Evolutionary conservation across 768 basidiomycete species (phyloP), one percentile per base, ranked within the genome.

Genomic region (Xerocomellus chrysenteron): DNA sequence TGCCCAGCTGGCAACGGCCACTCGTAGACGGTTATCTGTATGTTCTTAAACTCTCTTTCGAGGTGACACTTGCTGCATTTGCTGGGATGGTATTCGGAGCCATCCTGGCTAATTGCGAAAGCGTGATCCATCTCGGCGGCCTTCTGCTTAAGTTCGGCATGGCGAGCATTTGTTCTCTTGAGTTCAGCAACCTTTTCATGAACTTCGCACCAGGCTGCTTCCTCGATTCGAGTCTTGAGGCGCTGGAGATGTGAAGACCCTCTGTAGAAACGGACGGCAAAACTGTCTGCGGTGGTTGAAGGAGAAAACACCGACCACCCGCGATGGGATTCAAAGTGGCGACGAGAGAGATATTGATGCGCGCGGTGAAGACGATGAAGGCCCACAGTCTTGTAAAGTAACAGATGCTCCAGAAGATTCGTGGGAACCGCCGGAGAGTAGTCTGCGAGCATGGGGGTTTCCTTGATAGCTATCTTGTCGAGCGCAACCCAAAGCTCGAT

Each of bases 1-100:
- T n/a, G 19, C 9, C 59, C 45, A 1, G 50, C 32, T 0, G 81
- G 79, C 39, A 82, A 58, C 0, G 81, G 82, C 80, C 79, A 80
- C 50, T 82, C 81, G 35, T 78, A 68, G 4, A 77, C 60, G 1
- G 26, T 0, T 21, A 82, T 80, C 0, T 24, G 3, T 65, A 80
- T 59, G 0, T 0, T 19, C 68, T 63, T 32, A 32, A 32, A 32
- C 47, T 62, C 17, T 16, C 44, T 50, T 17, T 70, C 50, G n/a
- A 72, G 42, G 2, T 6, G 4, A 43, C 78, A 79, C 50, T 71
- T 76, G 1, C 19, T 4, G 51, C 74, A 77, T 0, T 48, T 14
- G 12, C 37, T 50, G 2, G 44, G 39, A 4, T 55, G 42, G 1
- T 50, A 42, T 21, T 41, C 32, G 2, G 6, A 1, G 3, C 66